phyloP scores from a whole-genome alignment of 2,329 filamentous ascomycete genomes.

The Amesomyces nigricolor region DNA sequence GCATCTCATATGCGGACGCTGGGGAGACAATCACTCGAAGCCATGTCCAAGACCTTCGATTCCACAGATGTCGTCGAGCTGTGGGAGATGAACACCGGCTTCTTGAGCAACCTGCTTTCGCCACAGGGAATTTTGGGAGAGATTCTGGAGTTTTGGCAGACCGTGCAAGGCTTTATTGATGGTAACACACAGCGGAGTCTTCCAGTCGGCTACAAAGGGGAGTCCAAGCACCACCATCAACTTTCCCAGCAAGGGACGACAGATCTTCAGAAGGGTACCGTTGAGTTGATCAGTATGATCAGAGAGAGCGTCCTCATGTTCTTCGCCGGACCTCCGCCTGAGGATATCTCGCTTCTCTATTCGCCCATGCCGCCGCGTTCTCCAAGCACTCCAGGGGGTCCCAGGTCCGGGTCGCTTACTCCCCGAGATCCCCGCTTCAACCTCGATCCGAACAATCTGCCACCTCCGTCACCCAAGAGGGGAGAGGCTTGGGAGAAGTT shows the following conservation, averaged over 20 bases:
- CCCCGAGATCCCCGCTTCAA: constrained; percentile 70
- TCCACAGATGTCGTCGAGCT: constrained; percentile 75
- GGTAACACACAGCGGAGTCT: constrained; percentile 76
- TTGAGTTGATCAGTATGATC: constrained; percentile 79
- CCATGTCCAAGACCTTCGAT: constrained; percentile 63
- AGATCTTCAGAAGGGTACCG: constrained; percentile 69
- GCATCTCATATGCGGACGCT: constrained; percentile 73
- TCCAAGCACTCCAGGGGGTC: constrained; percentile 58
- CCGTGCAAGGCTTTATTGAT: constrained; percentile 80
- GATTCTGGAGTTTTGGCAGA: constrained; percentile 90
- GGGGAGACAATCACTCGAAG: constrained; percentile 59
- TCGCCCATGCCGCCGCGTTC: constrained; percentile 71
- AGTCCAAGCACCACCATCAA: constrained; percentile 74
- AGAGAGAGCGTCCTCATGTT: constrained; percentile 74
- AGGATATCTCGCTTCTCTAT: constrained; percentile 83
- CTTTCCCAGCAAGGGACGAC: constrained; percentile 64
- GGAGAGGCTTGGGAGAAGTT: constrained; percentile 90
- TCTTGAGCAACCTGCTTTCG: constrained; percentile 69
- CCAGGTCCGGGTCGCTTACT: constrained; percentile 39
- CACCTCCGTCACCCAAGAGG: constrained; percentile 67
- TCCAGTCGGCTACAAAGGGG: constrained; percentile 73
- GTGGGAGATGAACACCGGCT: constrained; percentile 82
- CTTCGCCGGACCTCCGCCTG: constrained; percentile 81
- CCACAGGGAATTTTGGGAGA: constrained; percentile 79
- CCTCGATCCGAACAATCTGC: constrained; percentile 71